phyloP scores from a whole-genome alignment of 2,329 filamentous ascomycete species.

The Fusarium nanum region DNA sequence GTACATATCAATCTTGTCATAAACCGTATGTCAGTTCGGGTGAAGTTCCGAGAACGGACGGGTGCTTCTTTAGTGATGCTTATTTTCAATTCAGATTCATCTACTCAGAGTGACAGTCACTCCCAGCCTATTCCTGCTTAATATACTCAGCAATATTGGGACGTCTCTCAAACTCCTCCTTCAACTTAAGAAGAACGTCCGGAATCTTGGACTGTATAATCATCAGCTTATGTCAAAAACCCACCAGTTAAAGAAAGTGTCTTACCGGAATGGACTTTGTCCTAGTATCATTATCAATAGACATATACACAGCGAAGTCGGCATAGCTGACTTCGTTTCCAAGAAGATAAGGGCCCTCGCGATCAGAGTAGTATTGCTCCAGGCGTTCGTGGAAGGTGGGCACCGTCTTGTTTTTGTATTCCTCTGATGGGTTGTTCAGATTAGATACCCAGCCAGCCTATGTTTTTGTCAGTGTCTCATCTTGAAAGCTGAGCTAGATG shows the following conservation, averaged over 20 bases:
- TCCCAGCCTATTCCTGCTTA: not conserved
- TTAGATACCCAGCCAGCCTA: conserved; percentile 19
- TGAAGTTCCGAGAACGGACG: rapidly evolving
- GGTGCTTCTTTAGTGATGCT: rapidly evolving
- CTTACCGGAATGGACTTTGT: conserved; percentile 21
- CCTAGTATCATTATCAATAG: conserved; percentile 24
- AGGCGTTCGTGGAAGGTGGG: conserved; percentile 21
- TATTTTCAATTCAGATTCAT: not conserved
- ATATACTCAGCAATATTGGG: conserved; percentile 32
- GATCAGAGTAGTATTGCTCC: conserved; percentile 26
- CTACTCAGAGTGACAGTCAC: rapidly evolving
- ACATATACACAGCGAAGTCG: conserved; percentile 32
- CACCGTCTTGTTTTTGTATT: conserved; percentile 24
- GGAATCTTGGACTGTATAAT: not conserved
- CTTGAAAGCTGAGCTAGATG: rapidly evolving
- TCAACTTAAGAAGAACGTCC: conserved; percentile 19
- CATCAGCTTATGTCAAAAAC: rapidly evolving
- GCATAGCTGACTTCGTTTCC: conserved; percentile 24
- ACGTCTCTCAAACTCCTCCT: conserved; percentile 13
- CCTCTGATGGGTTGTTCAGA: conserved; percentile 4
- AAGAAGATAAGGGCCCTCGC: conserved; percentile 24
- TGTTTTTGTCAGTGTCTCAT: rapidly evolving
- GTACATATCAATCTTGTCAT: not conserved
- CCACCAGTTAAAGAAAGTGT: rapidly evolving
- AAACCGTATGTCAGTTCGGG: rapidly evolving